These are phyloP conservation scores for Hyphodiscus sp. DNA, from an alignment of 2,329 filamentous ascomycete species.

Conservation along the genomic window DNA sequence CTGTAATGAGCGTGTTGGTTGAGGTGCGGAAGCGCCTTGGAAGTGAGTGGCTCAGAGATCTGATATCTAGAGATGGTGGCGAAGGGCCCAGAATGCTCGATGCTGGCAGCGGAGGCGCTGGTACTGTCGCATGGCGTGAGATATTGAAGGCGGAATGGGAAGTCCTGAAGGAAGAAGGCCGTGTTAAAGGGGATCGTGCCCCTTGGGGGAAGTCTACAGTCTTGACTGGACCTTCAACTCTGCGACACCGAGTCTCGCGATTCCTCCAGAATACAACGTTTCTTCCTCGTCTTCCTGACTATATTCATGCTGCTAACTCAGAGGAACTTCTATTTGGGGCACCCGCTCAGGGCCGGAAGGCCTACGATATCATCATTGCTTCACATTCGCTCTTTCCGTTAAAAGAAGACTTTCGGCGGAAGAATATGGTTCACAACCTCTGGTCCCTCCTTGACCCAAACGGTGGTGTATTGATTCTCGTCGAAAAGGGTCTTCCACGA, in stretches of 20 bases:
- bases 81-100: slow-evolving; percentile 62
- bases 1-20: slow-evolving; percentile 59
- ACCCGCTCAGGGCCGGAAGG: slow-evolving; percentile 56
- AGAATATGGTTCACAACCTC: slow-evolving; percentile 75
- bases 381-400: slow-evolving; percentile 75
- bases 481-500: slow-evolving; percentile 86
- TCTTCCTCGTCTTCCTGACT: slow-evolving; percentile 84
- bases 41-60: slow-evolving; percentile 58
- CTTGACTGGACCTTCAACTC: slow-evolving; percentile 65
- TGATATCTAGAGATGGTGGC: slow-evolving; percentile 50
- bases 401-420: slow-evolving; percentile 69
- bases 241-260: slow-evolving; percentile 68
- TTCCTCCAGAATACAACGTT: slow-evolving; percentile 88
- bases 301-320: slow-evolving; percentile 59
- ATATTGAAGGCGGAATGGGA: slow-evolving; percentile 78
- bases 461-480: slow-evolving; percentile 76
- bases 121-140: slow-evolving; percentile 68
- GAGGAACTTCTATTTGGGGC: slow-evolving; percentile 55
- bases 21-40: slow-evolving; percentile 71
- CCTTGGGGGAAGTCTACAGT: slow-evolving; percentile 73
- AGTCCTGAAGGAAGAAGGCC: slow-evolving; percentile 49
- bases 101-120: slow-evolving; percentile 67
- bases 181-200: slow-evolving; percentile 39
- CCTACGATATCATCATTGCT: slow-evolving; percentile 84
- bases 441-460: slow-evolving; percentile 81